Evolutionary conservation across 2,329 filamentous ascomycete genomes (phyloP).

Genomic region (Colletotrichum karsti): DNA sequence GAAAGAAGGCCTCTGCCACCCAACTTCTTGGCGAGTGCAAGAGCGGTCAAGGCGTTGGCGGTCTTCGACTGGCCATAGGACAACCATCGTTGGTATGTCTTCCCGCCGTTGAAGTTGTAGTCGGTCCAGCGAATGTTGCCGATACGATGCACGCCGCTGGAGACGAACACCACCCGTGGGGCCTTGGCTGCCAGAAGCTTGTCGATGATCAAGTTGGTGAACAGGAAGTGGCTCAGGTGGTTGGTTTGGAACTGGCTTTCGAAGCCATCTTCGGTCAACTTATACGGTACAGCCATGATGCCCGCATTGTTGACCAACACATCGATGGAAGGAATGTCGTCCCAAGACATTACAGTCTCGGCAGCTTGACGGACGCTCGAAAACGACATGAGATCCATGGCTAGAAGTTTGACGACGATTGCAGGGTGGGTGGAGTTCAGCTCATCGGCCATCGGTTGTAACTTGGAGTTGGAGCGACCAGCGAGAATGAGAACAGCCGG

Average conservation of each 20-base stretch:
- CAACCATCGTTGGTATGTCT: constrained; percentile 24
- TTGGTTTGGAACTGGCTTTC: constrained; percentile 47
- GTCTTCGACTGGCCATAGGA: constrained; percentile 49
- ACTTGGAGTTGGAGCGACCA: background rate
- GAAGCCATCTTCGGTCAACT: constrained; percentile 43
- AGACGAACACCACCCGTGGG: constrained; percentile 49
- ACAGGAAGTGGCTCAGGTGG: constrained; percentile 46
- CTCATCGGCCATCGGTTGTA: background rate
- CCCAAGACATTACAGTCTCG: constrained; percentile 39
- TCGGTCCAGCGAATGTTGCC: constrained; percentile 51
- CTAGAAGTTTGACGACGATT: constrained; percentile 41
- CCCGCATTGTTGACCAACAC: constrained; percentile 40
- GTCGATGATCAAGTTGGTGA: constrained; percentile 45
- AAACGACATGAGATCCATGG: constrained; percentile 48
- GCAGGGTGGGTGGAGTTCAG: constrained; percentile 40
- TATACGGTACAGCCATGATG: constrained; percentile 29
- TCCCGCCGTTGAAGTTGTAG: constrained; percentile 49
- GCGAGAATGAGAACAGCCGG: background rate
- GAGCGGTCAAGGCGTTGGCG: constrained; percentile 31
- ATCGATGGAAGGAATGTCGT: constrained; percentile 41
- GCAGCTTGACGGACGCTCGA: constrained; percentile 48
- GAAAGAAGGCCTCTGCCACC: background rate
- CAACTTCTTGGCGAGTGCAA: background rate
- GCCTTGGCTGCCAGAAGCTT: constrained; percentile 36
- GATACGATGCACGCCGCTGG: constrained; percentile 37